These are phyloP conservation scores for Neurospora sp. DNA, from an alignment of 495 filamentous ascomycete species.

Conservation along the genomic window DNA sequence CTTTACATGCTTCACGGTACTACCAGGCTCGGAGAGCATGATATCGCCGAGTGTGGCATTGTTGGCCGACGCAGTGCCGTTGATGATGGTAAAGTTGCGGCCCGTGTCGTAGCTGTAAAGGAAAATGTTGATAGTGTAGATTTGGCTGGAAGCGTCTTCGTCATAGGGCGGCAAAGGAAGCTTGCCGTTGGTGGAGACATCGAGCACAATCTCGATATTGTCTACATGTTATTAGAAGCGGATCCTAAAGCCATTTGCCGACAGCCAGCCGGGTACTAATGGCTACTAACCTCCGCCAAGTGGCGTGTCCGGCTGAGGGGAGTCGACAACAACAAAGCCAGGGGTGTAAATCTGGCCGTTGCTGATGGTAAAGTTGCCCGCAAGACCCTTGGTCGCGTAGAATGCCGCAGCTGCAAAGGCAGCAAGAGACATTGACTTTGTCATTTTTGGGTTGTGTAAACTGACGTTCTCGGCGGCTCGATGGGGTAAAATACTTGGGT, in stretches of 20 bases:
- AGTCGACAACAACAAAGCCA: constrained; percentile 51
- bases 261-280: background rate
- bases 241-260: background rate
- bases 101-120: constrained; percentile 49
- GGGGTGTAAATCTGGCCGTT: constrained; percentile 56
- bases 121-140: constrained; percentile 57
- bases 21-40: constrained; percentile 48
- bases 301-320: constrained; percentile 57
- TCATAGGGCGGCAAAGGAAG: constrained; percentile 47
- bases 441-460: constrained; percentile 11
- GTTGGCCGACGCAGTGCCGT: constrained; percentile 46
- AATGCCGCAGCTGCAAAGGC: constrained; percentile 13
- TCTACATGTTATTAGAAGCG: constrained; percentile 27
- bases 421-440: constrained; percentile 4
- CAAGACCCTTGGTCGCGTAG: background rate
- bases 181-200: constrained; percentile 54
- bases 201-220: constrained; percentile 53
- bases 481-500: background rate
- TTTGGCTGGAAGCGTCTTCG: constrained; percentile 36
- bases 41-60: constrained; percentile 50
- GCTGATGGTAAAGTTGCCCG: constrained; percentile 40
- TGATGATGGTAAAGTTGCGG: constrained; percentile 59
- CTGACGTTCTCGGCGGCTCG: constrained; percentile 15
- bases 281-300: constrained; percentile 48
- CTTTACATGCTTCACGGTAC: constrained; percentile 60